phyloP scores from a whole-genome alignment of 2,329 filamentous ascomycete species.

The Sporothrix protearum region DNA sequence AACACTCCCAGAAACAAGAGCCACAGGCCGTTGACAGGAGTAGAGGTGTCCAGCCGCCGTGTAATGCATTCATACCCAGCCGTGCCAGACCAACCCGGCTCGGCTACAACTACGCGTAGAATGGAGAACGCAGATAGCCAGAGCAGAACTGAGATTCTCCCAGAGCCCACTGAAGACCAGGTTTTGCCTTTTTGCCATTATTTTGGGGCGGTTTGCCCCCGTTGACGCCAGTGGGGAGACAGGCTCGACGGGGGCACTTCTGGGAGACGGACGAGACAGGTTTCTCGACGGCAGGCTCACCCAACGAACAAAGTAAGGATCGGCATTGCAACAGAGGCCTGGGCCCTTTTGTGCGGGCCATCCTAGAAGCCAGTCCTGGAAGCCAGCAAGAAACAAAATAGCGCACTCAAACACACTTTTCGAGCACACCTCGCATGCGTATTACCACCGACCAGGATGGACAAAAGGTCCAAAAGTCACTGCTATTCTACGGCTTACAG shows the following conservation, averaged over 20 bases:
- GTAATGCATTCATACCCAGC: conserved; percentile 1
- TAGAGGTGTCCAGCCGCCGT: neutral
- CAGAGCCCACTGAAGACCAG: neutral
- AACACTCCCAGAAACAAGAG: neutral
- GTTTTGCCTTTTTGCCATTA: neutral
- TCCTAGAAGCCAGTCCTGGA: neutral
- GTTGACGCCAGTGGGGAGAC: neutral
- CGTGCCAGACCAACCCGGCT: neutral
- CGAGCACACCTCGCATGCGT: neutral
- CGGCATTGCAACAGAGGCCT: neutral
- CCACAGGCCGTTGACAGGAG: neutral
- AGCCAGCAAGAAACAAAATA: neutral
- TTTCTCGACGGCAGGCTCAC: neutral
- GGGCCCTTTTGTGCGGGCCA: neutral
- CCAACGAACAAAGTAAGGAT: neutral
- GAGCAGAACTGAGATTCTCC: neutral
- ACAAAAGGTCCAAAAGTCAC: neutral
- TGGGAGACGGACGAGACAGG: neutral
- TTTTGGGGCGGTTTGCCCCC: neutral
- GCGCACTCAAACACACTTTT: neutral
- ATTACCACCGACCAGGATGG: neutral
- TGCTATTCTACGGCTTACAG: neutral
- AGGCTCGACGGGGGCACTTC: too few species aligned
- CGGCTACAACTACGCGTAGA: neutral
- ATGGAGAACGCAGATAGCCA: neutral